These are phyloP conservation scores for Cicer judaicum DNA, from an alignment of 306 rosid species.

Conservation along the genomic window DNA sequence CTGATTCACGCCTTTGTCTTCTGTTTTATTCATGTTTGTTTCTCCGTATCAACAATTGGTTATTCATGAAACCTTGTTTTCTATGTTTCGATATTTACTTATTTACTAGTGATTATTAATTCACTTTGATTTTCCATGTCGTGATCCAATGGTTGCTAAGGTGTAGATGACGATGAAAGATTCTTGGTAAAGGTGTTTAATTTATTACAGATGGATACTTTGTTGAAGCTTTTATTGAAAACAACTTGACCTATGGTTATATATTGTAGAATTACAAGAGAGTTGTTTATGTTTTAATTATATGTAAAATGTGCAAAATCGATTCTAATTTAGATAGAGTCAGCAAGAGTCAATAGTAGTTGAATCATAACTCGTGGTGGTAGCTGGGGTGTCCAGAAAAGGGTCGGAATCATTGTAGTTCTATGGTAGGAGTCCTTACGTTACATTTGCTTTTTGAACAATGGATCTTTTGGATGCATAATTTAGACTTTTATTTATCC, in stretches of 20 bases:
- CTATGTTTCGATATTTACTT: background rate
- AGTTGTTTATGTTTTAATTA: too few species aligned
- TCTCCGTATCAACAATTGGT: background rate
- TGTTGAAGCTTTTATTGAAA: background rate
- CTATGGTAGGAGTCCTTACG: too few species aligned
- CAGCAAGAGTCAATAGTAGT: too few species aligned
- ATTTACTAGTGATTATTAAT: background rate
- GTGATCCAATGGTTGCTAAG: background rate
- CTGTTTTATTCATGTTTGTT: background rate
- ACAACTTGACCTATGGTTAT: background rate
- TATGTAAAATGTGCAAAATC: too few species aligned
- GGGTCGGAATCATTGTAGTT: too few species aligned
- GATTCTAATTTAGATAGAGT: too few species aligned
- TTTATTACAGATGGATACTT: background rate
- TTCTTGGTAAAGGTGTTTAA: constrained; percentile 5
- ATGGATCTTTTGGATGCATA: background rate
- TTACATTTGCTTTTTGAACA: background rate
- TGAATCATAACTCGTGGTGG: too few species aligned
- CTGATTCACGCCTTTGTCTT: background rate
- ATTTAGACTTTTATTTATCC: too few species aligned
- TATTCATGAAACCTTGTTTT: background rate
- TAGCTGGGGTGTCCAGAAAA: too few species aligned
- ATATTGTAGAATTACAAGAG: background rate
- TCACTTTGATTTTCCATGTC: background rate
- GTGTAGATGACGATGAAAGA: background rate